Base-by-base conservation (phyloP, 2,329 filamentous ascomycete species). In the Penicillium sp. region DNA sequence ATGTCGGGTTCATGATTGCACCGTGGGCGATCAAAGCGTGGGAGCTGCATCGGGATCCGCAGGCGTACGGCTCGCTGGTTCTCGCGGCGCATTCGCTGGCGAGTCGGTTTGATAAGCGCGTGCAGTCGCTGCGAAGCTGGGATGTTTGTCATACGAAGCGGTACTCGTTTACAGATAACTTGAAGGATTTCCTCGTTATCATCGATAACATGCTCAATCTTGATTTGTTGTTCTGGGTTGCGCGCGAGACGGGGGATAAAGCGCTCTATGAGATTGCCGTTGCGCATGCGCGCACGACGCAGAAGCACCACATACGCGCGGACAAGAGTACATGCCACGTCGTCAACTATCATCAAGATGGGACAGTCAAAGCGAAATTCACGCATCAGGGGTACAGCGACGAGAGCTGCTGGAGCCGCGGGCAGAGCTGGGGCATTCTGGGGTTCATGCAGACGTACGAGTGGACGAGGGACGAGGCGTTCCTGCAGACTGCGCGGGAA, bases 1-100 rank as follows among this genome's bases (percentile, higher is more conserved):
- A 86, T 47, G 77, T 86, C 61, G 82, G 83, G 0, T 86, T 86
- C 65, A 85, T 86, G 29, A 77, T 85, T 5, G 77, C 81, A 55
- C 83, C 83, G 0, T 79, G 81, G 1, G 67, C 84, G 0, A 77
- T 78, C 23, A 74, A 78, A 30, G 79, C 83, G 30, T 85, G 79
- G 79, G 80, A 84, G 45, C 68, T 85, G 5, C 69, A 78, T 1
- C 70, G 71, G 2, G 79, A 83, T 46, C 19, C 55, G 1, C 66
- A 70, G 3, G 76, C 79, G 5, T 74, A 74, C 49, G 67, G 56
- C 48, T 70, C 46, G 7, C 53, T 79, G 5, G 72, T 73, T 0
- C 76, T 77, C 69, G 66, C 71, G 0, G 72, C 80, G 0, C 69
- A 74, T 4, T 79, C 75, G 2, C 69, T 83, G 0, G 72, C 75